phyloP scores from a whole-genome alignment of 192 early-diverging fungal genomes.

The Backusella circina region DNA sequence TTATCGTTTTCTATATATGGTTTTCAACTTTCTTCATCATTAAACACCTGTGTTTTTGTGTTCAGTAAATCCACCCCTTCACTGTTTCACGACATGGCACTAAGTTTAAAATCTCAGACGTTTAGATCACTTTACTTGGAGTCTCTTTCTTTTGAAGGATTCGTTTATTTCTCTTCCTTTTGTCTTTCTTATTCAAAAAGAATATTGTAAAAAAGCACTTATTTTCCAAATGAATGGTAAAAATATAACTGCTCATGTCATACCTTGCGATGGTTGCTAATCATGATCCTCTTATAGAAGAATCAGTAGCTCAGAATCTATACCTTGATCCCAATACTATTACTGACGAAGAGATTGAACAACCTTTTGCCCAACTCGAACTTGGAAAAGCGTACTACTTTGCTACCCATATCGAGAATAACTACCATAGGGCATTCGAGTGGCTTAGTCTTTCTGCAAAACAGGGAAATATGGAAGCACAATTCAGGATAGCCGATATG shows the following conservation, averaged over 20 bases:
- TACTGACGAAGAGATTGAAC: neutral
- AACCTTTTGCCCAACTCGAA: neutral
- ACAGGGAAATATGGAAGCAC: neutral
- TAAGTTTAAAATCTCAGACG: neutral
- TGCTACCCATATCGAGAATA: neutral
- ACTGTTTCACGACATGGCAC: neutral
- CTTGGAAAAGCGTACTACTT: neutral
- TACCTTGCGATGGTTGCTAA: neutral
- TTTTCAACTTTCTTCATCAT: neutral
- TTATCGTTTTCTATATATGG: neutral
- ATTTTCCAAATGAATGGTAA: neutral
- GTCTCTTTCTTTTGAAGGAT: neutral
- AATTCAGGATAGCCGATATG: neutral
- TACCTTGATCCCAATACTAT: neutral
- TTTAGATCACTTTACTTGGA: too few relatives aligned
- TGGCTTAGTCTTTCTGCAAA: neutral
- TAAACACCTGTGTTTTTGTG: neutral
- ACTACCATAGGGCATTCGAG: neutral
- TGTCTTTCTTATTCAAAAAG: too few relatives aligned
- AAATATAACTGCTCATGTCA: neutral
- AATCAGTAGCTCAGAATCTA: neutral
- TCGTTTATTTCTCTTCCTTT: neutral
- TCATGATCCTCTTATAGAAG: neutral
- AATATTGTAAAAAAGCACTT: neutral
- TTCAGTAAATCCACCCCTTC: neutral